Base-by-base conservation (phyloP, 176 grass and related monocot genomes). In the Aegilops umbellulata region DNA sequence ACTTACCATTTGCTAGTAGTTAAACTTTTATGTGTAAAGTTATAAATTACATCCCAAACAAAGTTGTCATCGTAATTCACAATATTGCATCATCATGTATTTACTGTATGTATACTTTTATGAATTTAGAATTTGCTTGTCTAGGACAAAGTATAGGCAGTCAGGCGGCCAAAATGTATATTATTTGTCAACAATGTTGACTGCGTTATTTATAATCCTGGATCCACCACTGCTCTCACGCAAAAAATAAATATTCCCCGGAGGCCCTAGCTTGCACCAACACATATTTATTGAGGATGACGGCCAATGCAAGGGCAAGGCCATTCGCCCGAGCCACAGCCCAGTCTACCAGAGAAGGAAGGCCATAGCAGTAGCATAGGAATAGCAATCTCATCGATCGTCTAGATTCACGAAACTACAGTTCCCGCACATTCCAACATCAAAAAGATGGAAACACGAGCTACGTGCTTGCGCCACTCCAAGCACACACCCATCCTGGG, bases 321-420 rank as follows among this genome's bases (percentile, higher is more conserved):
- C 2, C 71, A 66, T 71, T 87, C 32, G 11, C 66, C 81, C 57
- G 23, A 41, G 76, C 67, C 14, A 32, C 34, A 83, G 53, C 74
- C 25, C 31, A 72, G 8, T 42, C 67, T 51, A 53, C 11, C 41
- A 79, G 49, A 71, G n/a, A 62, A 72, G 65, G 6, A 62, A 78
- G 31, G 73, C 30, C 55, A 41, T 58, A 67, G 10, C 68, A 61
- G 60, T 36, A 79, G 30, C 27, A 26, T 72, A 12, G 62, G 30
- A 85, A 75, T 9, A 80, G 15, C 64, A 62, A 65, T 76, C 68
- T 47, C 61, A 22, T 49, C 60, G 60, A 61, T 72, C 22, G 8
- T 77, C 60, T 84, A 84, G 85, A 87, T 91, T 91, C 69, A 62
- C 85, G 32, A 23, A n/a, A 60, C 46, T 68, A 9, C 60, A 76